These are phyloP conservation scores for Hypomyces perniciosus DNA, from an alignment of 2,329 filamentous ascomycete genomes.

Conservation along the genomic window DNA sequence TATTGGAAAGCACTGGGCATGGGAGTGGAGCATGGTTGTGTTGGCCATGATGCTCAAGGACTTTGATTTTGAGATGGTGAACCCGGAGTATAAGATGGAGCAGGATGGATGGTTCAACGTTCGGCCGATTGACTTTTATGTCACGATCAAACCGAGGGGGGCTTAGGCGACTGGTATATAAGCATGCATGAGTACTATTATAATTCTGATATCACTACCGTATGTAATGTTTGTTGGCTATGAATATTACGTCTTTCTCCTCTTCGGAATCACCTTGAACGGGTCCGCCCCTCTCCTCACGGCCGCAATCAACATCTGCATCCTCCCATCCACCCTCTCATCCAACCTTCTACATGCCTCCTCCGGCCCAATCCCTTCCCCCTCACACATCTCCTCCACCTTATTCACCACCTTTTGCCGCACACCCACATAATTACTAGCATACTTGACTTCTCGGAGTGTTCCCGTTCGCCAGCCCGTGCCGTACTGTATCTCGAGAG, in stretches of 20 bases:
- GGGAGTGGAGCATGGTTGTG: constrained; percentile 38
- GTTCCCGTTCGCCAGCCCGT: constrained; percentile 18
- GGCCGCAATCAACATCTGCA: constrained; percentile 18
- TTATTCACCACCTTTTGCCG: constrained; percentile 17
- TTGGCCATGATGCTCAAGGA: constrained; percentile 38
- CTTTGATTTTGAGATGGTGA: constrained; percentile 40
- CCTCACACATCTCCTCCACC: constrained; percentile 16
- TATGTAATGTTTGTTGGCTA: not conserved
- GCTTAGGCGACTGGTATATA: not conserved
- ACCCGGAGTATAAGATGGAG: constrained; percentile 34
- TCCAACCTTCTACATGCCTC: constrained; percentile 17
- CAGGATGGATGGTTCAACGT: constrained; percentile 50
- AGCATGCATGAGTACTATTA: not conserved
- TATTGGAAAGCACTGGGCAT: constrained; percentile 46
- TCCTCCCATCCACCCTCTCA: constrained; percentile 18
- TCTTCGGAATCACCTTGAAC: constrained; percentile 16
- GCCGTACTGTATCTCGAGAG: constrained; percentile 17
- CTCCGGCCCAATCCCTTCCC: not conserved
- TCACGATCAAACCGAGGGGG: constrained; percentile 35
- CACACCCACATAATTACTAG: constrained; percentile 22
- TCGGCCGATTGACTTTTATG: constrained; percentile 40
- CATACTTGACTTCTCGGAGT: constrained; percentile 19
- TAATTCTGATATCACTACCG: not conserved
- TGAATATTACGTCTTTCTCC: not conserved
- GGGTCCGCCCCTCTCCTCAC: constrained; percentile 19